Conservation (phyloP, 2,329 filamentous ascomycete genomes). For the Huntiella abstrusa region DNA sequence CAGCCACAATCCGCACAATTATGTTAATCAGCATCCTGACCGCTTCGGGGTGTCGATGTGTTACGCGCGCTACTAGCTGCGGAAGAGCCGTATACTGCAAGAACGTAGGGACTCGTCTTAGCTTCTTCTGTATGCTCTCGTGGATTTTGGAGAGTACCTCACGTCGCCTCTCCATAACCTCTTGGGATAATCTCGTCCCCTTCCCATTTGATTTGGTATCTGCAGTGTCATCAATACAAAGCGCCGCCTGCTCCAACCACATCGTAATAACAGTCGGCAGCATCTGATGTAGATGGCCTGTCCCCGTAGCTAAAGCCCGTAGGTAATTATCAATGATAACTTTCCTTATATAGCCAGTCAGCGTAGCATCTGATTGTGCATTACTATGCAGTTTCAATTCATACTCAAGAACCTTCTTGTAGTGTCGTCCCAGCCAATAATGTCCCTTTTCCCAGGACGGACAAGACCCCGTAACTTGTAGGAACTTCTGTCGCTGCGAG, state of each 20-base stretch:
- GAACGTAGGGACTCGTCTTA: slow-evolving; percentile 51
- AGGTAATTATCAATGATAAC: slow-evolving; percentile 89
- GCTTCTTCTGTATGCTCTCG: slow-evolving; percentile 60
- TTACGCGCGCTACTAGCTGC: slow-evolving; percentile 90
- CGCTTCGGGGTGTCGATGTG: slow-evolving; percentile 61
- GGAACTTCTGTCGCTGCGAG: slow-evolving; percentile 64
- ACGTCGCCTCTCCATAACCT: slow-evolving; percentile 36
- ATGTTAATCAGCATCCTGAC: slow-evolving; percentile 61
- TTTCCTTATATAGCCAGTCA: slow-evolving; percentile 69
- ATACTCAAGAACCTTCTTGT: slow-evolving; percentile 86
- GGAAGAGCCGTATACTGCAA: slow-evolving; percentile 70
- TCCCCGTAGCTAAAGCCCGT: slow-evolving; percentile 68
- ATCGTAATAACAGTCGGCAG: slow-evolving; percentile 79
- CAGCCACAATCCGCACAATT: slow-evolving; percentile 66
- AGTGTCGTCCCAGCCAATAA: slow-evolving; percentile 91
- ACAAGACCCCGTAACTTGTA: slow-evolving; percentile 53
- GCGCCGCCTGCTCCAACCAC: slow-evolving; percentile 79
- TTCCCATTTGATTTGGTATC: slow-evolving; percentile 18
- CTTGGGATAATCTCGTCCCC: slow-evolving; percentile 19
- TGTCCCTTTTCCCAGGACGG: slow-evolving; percentile 86
- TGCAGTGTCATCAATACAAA: slow-evolving; percentile 25
- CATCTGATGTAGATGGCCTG: slow-evolving; percentile 91
- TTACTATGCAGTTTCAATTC: slow-evolving; percentile 59
- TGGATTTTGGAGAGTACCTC: slow-evolving; percentile 53
- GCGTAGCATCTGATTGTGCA: slow-evolving; percentile 57